Percentiles rank a stretch among this genome's conserved stretches.
phyloP scores from a whole-genome alignment of 306 rosid species.

The Trifolium fragiferum region DNA sequence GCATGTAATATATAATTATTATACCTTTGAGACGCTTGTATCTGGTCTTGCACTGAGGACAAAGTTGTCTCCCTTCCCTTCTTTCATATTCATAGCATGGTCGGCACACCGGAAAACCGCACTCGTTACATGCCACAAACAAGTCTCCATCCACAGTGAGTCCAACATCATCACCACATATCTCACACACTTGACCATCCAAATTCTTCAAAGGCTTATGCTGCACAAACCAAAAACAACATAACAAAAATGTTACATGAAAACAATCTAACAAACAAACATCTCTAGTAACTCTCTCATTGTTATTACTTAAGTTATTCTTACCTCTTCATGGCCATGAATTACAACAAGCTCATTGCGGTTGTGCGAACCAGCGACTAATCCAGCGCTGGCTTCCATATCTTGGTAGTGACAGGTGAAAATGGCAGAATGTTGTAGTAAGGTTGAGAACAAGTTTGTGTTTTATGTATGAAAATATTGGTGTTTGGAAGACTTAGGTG shows the following conservation, averaged over 20 bases:
- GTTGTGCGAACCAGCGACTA: conserved; percentile 50
- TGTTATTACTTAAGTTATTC: neutral
- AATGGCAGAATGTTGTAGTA: conserved; percentile 51
- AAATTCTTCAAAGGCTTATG: conserved; percentile 89
- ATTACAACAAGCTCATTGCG: conserved; percentile 50
- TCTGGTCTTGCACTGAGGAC: conserved; percentile 95
- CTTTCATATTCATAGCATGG: conserved; percentile 97
- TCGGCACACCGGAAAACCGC: conserved; percentile 93
- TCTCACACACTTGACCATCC: conserved; percentile 98
- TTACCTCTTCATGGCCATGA: conserved; percentile 55
- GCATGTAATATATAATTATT: neutral
- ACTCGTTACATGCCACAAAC: conserved; percentile 96
- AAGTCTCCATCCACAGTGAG: conserved; percentile 88
- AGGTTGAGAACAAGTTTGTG: conserved; percentile 46
- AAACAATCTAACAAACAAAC: neutral
- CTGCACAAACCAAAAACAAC: conserved; percentile 52
- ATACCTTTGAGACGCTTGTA: conserved; percentile 92
- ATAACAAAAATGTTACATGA: neutral
- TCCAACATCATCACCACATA: conserved; percentile 93
- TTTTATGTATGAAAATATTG: conserved; percentile 42
- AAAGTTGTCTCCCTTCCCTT: conserved; percentile 85
- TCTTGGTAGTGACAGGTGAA: conserved; percentile 39
- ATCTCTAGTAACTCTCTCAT: conserved; percentile 11
- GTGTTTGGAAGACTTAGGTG: conserved; percentile 30
- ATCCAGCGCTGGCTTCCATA: conserved; percentile 55